phyloP scores from a whole-genome alignment of 495 filamentous ascomycete genomes.

The Jackrogersella minutella region DNA sequence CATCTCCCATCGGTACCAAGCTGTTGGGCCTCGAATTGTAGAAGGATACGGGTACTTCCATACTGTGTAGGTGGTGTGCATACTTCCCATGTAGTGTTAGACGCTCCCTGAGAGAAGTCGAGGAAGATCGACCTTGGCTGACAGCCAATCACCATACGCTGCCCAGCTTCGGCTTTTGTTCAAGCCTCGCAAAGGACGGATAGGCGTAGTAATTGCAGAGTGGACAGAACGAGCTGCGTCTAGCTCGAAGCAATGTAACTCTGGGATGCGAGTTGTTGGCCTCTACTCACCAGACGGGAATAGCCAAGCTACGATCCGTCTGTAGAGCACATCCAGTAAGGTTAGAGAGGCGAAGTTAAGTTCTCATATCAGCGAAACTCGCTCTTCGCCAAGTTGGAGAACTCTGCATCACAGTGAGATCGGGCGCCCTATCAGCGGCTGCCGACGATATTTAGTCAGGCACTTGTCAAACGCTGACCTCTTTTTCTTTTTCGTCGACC shows the following conservation, averaged over 20 bases:
- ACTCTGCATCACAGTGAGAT: slow-evolving; percentile 27
- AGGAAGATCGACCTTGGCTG: slow-evolving; percentile 1
- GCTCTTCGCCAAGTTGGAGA: slow-evolving; percentile 17
- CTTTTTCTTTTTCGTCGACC: slow-evolving; percentile 36
- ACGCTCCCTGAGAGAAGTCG: slow-evolving; percentile 12
- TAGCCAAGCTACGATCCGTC: slow-evolving; percentile 22
- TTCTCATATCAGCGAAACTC: slow-evolving; percentile 24
- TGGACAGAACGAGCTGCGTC: slow-evolving; percentile 18
- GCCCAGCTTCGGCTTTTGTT: slow-evolving; percentile 25
- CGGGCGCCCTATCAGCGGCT: slow-evolving; percentile 21
- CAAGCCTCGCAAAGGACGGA: slow-evolving; percentile 24
- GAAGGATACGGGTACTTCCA: slow-evolving; percentile 13
- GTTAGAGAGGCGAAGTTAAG: slow-evolving; percentile 21
- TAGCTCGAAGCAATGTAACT: slow-evolving; percentile 26
- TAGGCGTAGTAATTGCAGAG: slow-evolving; percentile 20
- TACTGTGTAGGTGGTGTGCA: slow-evolving; percentile 31
- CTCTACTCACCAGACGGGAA: slow-evolving; percentile 17
- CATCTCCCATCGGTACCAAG: slow-evolving; percentile 40
- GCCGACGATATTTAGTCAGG: slow-evolving; percentile 38
- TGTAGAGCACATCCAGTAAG: slow-evolving; percentile 15
- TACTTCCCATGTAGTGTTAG: slow-evolving; percentile 9
- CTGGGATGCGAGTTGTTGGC: slow-evolving; percentile 13
- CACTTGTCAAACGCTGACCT: slow-evolving; percentile 33
- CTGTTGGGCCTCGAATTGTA: slow-evolving; percentile 25
- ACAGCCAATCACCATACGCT: slow-evolving; percentile 20